Evolutionary conservation across 495 filamentous ascomycete genomes (phyloP), one percentile per base, ranked within the genome.

Genomic region (Neurospora sp.): DNA sequence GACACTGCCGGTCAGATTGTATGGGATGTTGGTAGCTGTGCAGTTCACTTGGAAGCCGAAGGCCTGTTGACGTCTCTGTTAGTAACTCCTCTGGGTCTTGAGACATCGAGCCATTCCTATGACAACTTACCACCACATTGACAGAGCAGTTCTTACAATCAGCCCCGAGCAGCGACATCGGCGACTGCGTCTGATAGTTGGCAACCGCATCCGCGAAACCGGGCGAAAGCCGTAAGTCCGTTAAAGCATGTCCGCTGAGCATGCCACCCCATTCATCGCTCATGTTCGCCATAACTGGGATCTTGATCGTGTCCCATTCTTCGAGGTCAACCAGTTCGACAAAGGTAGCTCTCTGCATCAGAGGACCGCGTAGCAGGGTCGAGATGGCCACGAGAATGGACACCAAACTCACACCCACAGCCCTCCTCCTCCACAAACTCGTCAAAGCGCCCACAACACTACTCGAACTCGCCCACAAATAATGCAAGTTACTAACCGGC

Each of bases 401-500:
- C 54, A 62, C 54, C 54, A 62, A 62, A 34, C 54, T 62, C 19
- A 62, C 54, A 2, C 54, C 54, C 24, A 62, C 54, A 0, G 54
- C 54, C 54, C 54, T 62, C 54, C 54, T 62, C 28, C 54, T 62
- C 54, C 54, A 62, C 28, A 62, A 8, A 9, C 54, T 62, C 15
- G 28, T 62, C 54, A 62, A 34, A 17, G 54, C 54, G 15, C 54
- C 54, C 54, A 62, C 28, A 4, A 62, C 54, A 62, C 54, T 62
- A 3, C 28, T 19, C 0, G 54, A 62, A 13, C 54, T 62, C 13
- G 54, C 17, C 54, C 54, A 62, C 24, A 62, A 15, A 62, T 62
- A 62, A 34, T 62, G 54, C 54, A 62, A 34, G 28, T 62, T 62
- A 62, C 54, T 62, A 19, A 62, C 54, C 13, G 54, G 54, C 54